Evolutionary conservation across 2,329 filamentous ascomycete species (phyloP).

Genomic region (Alternaria gaisen): DNA sequence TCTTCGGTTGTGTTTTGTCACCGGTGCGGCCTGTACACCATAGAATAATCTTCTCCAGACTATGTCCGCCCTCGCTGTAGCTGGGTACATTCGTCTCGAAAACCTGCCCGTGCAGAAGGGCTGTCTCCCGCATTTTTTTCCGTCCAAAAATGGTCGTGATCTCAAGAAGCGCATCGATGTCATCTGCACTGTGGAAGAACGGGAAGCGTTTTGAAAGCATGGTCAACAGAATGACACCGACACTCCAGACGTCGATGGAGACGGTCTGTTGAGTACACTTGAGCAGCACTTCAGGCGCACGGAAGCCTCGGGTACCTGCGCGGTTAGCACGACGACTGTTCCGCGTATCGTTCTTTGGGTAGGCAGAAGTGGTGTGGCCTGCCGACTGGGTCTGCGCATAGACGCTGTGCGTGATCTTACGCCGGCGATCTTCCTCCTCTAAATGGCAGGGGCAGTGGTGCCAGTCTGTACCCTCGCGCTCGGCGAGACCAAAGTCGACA

Average conservation of each 20-base stretch:
- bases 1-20: conserved; percentile 56
- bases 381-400: conserved; percentile 64
- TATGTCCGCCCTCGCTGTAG: conserved; percentile 84
- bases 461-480: conserved; percentile 74
- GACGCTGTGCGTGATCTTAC: conserved; percentile 63
- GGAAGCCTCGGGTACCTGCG: conserved; percentile 93
- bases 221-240: conserved; percentile 95
- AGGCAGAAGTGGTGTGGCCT: conserved; percentile 64
- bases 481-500: conserved; percentile 98
- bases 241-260: conserved; percentile 95
- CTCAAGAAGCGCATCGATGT: conserved; percentile 96
- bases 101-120: conserved; percentile 85
- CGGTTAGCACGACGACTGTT: conserved; percentile 91
- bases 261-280: conserved; percentile 96
- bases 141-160: conserved; percentile 94
- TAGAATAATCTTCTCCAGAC: conserved; percentile 89
- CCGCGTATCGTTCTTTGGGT: conserved; percentile 88
- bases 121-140: conserved; percentile 82
- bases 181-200: conserved; percentile 98
- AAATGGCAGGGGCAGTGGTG: conserved; percentile 86
- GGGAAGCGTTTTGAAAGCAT: conserved; percentile 91
- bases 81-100: conserved; percentile 94
- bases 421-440: conserved; percentile 67
- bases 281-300: conserved; percentile 93
- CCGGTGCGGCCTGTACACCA: conserved; percentile 87